Percentiles rank a stretch among this genome's conserved stretches.
These are phyloP conservation scores for Phytophthora hybrid DNA, from an alignment of 352 stramenopile genomes.

Conservation along the genomic window DNA sequence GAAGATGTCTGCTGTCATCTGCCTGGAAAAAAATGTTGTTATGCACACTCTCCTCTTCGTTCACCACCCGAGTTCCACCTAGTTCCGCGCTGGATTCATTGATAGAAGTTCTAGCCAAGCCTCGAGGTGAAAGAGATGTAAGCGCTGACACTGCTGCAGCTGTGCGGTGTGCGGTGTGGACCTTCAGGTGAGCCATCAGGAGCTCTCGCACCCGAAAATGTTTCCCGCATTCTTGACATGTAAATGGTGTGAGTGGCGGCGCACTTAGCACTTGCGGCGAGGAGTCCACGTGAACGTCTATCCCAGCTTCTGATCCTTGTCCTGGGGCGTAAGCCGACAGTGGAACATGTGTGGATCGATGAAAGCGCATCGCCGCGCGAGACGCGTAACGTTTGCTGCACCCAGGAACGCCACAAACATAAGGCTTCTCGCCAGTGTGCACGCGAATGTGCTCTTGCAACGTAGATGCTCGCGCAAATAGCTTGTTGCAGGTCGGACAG, in stretches of 20 bases:
- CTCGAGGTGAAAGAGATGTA: conserved; percentile 23
- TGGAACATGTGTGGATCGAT: conserved; percentile 48
- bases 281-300: neutral
- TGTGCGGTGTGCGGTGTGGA: conserved; percentile 28
- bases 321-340: conserved; percentile 8
- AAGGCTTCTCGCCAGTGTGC: conserved; percentile 80
- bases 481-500: conserved; percentile 56
- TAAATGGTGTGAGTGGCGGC: conserved; percentile 18
- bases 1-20: conserved; percentile 34
- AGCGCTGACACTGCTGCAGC: conserved; percentile 22
- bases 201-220: conserved; percentile 43
- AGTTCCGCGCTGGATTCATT: neutral
- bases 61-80: conserved; percentile 1
- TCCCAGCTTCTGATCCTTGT: neutral
- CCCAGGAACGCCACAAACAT: conserved; percentile 53
- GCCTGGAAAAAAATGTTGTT: neutral
- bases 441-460: conserved; percentile 74
- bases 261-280: conserved; percentile 1
- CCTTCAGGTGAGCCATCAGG: conserved; percentile 38
- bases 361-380: conserved; percentile 68
- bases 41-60: neutral
- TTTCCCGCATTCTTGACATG: conserved; percentile 41
- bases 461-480: conserved; percentile 63
- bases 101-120: conserved; percentile 12
- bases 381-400: conserved; percentile 79